Conservation (phyloP, 441 rosid species). For the Adansonia rubrostipa region DNA sequence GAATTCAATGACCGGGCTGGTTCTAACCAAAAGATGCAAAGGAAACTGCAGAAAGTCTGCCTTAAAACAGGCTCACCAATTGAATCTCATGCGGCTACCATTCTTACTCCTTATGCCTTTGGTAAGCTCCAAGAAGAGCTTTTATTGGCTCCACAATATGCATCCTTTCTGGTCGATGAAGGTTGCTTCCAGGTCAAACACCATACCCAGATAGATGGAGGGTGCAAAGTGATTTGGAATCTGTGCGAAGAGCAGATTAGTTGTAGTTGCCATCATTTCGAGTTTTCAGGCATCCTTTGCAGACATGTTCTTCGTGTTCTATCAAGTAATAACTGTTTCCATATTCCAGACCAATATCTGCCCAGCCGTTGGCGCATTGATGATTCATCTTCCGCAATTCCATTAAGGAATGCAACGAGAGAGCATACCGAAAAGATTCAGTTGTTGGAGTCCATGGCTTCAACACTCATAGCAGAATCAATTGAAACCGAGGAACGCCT, state of each 20-base stretch:
- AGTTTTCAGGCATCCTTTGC: constrained; percentile 68
- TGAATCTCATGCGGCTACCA: constrained; percentile 58
- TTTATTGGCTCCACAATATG: constrained; percentile 64
- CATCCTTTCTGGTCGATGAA: constrained; percentile 56
- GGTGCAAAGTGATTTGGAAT: constrained; percentile 57
- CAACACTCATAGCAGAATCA: constrained; percentile 51
- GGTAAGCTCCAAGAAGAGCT: constrained; percentile 63
- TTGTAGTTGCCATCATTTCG: constrained; percentile 61
- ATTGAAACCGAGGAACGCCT: constrained; percentile 57
- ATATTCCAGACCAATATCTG: constrained; percentile 58
- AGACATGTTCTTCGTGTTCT: constrained; percentile 63
- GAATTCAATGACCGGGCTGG: constrained; percentile 41
- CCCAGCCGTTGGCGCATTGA: constrained; percentile 49
- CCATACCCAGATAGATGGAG: constrained; percentile 51
- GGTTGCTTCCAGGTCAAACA: constrained; percentile 57
- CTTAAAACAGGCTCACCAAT: constrained; percentile 70
- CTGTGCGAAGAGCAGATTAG: constrained; percentile 55
- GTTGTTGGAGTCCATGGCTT: constrained; percentile 54
- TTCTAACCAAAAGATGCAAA: constrained; percentile 45
- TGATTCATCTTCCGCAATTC: constrained; percentile 28
- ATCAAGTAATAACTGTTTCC: constrained; percentile 63
- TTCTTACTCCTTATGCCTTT: constrained; percentile 64
- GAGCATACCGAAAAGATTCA: constrained; percentile 47
- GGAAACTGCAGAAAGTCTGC: constrained; percentile 44
- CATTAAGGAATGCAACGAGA: constrained; percentile 27